Conservation (phyloP, 768 basidiomycete genomes). For the Panaeolus cyanescens region DNA sequence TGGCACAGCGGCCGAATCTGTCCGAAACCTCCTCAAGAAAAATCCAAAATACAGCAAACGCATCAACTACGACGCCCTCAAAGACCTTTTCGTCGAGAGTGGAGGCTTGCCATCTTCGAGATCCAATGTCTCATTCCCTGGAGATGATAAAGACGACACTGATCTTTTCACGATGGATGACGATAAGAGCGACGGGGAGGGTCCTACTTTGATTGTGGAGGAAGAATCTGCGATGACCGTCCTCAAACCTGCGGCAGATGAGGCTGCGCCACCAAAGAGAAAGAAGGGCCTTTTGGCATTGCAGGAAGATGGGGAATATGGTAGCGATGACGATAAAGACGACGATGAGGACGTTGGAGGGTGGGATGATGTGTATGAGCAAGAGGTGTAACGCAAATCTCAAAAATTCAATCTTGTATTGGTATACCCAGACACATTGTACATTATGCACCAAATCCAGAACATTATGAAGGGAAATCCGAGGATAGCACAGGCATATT, state of each 20-base stretch:
- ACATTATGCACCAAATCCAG: too few species aligned
- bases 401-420: too few species aligned
- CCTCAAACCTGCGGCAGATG: constrained; percentile 19
- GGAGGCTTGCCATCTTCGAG: constrained; percentile 29
- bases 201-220: constrained; percentile 42
- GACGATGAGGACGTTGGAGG: constrained; percentile 44
- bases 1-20: constrained; percentile 74
- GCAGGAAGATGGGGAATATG: constrained; percentile 37
- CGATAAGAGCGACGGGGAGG: constrained; percentile 40
- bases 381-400: constrained; percentile 68
- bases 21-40: constrained; percentile 78
- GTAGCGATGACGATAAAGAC: constrained; percentile 54
- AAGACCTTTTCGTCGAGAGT: constrained; percentile 68
- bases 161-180: constrained; percentile 44
- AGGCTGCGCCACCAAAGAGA: constrained; percentile 20
- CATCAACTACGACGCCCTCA: constrained; percentile 91
- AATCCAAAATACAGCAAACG: constrained; percentile 88
- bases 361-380: constrained; percentile 64
- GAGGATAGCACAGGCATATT: too few species aligned
- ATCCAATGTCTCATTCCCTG: constrained; percentile 28
- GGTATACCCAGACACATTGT: neutral
- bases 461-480: too few species aligned
- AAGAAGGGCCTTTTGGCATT: constrained; percentile 17
- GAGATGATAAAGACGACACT: constrained; percentile 48
- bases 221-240: constrained; percentile 44